Base-by-base conservation (phyloP, 352 stramenopile species). In the Peronospora belbahrii region DNA sequence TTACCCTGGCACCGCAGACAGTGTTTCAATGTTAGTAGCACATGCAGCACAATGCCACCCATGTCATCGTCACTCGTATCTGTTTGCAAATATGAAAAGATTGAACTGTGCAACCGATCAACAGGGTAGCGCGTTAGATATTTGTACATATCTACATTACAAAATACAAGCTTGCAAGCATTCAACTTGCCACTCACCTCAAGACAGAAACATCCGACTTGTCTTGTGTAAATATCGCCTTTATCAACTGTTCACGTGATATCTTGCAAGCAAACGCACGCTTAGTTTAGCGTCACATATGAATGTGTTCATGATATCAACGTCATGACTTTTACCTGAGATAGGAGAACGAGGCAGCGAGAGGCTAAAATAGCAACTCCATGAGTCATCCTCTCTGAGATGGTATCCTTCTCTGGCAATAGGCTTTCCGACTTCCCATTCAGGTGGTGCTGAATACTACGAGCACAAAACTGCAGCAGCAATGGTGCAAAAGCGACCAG, bases 1-100 rank as follows among this genome's bases (percentile, higher is more conserved):
- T 55, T 53, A 37, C 43, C 54, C 35, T 83, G 54, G 41, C 66
- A 85, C 4, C 75, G 66, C 14, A 87, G 40, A 20, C 67, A 78
- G 43, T 79, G 74, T 41, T 79, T 83, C 9, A 84, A 45, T 1
- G 65, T 78, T 20, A 80, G 59, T n/a, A 83, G 41, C 8, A 83
- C 52, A 9, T 70, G 70, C 0, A 83, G 59, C 2, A 70, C 37
- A 22, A 83, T 46, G 17, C 24, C 6, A 14, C n/a, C 27, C 10
- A 31, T n/a, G 7, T 34, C 11, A 34, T 25, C 33, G 33, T 39
- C 30, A 30, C 48, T 40, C 15, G 39, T 15, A 7, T 53, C 25
- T 28, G 30, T 28, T 44, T 70, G 53, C 20, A 81, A 45, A 13
- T 56, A 70, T 8, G 25, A 13, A 2, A 62, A n/a, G 24, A 78